These are phyloP conservation scores for Camellia japonica DNA, from an alignment of 148 eudicot species.

Conservation along the genomic window DNA sequence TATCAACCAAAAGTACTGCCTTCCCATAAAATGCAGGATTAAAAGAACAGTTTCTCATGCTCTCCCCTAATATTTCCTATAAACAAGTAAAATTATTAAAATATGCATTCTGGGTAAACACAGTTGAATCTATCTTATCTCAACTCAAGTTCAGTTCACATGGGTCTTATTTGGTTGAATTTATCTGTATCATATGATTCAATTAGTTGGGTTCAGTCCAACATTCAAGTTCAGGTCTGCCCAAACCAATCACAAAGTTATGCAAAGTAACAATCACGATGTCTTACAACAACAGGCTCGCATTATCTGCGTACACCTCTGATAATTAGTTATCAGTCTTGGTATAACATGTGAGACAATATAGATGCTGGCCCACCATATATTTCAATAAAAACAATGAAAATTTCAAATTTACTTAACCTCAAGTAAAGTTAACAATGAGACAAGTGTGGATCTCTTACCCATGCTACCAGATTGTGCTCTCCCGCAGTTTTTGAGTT, in stretches of 20 bases:
- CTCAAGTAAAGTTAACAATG: background rate
- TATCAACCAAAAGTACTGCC: background rate
- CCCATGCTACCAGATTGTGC: slow-evolving; percentile 73
- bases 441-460: slow-evolving; percentile 24
- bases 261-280: background rate
- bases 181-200: background rate
- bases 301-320: background rate
- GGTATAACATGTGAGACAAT: background rate
- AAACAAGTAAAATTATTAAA: background rate
- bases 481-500: slow-evolving; percentile 45
- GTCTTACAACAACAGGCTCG: background rate
- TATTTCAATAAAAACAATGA: background rate
- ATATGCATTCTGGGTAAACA: background rate
- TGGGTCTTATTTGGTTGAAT: background rate
- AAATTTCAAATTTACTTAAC: background rate
- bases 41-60: background rate
- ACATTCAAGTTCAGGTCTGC: background rate
- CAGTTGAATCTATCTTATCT: background rate
- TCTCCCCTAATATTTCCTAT: background rate
- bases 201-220: background rate
- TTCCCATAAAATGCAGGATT: background rate
- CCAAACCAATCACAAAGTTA: background rate
- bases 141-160: background rate
- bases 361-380: background rate
- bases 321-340: background rate